Evolutionary conservation across 2,329 filamentous ascomycete species (phyloP).

Genomic region (Lecanicillium sp.): DNA sequence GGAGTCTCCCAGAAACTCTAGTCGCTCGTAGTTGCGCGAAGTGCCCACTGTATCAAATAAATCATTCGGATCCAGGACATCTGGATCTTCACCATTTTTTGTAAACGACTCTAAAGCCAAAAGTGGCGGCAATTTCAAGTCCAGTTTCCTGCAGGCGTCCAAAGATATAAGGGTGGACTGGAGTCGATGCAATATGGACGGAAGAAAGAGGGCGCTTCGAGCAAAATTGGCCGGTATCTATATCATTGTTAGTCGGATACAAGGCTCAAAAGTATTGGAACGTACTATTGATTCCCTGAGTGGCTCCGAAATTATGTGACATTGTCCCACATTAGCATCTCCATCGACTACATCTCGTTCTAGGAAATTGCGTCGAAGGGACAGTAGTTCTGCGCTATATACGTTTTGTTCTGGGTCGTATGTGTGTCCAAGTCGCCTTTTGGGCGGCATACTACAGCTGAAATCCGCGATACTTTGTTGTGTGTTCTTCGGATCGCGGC

Average conservation of each 20-base stretch:
- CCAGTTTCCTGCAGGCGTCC: slow-evolving; percentile 62
- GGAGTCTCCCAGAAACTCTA: slow-evolving; percentile 88
- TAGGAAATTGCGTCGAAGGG: slow-evolving; percentile 75
- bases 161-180: slow-evolving; percentile 74
- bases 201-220: slow-evolving; percentile 65
- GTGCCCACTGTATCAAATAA: slow-evolving; percentile 78
- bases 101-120: slow-evolving; percentile 84
- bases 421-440: slow-evolving; percentile 36
- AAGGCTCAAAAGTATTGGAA: no score
- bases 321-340: no score
- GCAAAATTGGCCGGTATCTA: slow-evolving; percentile 64
- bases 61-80: slow-evolving; percentile 63
- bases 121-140: slow-evolving; percentile 53
- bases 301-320: slow-evolving; percentile 69
- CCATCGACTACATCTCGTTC: slow-evolving; percentile 47
- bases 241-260: slow-evolving; percentile 15
- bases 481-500: slow-evolving; percentile 25
- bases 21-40: slow-evolving; percentile 75
- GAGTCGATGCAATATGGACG: slow-evolving; percentile 75
- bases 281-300: slow-evolving; percentile 68
- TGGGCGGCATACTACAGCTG: slow-evolving; percentile 66
- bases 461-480: slow-evolving; percentile 70
- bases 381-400: slow-evolving; percentile 62
- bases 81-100: slow-evolving; percentile 81
- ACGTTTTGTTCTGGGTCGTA: slow-evolving; percentile 73